Evolutionary conservation across 2,329 filamentous ascomycete species (phyloP), one percentile per base, ranked within the genome.

Genomic region (Chaetomium sp.): DNA sequence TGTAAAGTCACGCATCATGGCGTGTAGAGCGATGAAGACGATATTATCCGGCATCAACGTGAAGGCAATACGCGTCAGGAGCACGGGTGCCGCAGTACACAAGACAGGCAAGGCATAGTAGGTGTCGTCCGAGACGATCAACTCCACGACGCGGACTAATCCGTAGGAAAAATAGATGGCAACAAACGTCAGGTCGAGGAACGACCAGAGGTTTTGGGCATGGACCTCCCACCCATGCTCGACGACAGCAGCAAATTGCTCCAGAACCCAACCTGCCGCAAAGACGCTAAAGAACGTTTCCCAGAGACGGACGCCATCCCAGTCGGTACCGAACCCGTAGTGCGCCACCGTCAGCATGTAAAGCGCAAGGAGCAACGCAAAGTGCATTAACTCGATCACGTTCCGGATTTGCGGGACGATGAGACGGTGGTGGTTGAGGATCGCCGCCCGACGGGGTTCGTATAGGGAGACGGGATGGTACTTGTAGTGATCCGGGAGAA

Each of bases 21-120:
- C 84, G 58, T 87, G 79, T 1, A 89, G 74, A 0, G 85, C 85
- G 56, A 89, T 85, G 69, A 89, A 88, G 40, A 89, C 79, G 72
- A 89, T 85, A 62, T 88, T 88, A 67, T 89, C 85, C 0, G 85
- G 85, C 76, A 88, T 81, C 34, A 89, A 69, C 62, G 86, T 88
- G 72, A 89, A 89, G 4, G 86, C 86, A 32, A 88, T 74, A 7
- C 86, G 79, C 0, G 86, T 86, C 36, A 89, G 74, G 8, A 89
- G 74, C n/a, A 89, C 77, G 0, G 86, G 85, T 1, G 85, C 85
- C 4, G 79, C 86, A 54, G 86, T 77, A 34, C 82, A 81, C 2
- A 89, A 76, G 33, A 88, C 77, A 59, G 87, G 82, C 34, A 87
- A 70, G 1, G 84, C 84, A 64, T 81, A 79, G 47, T 76, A 77